Evolutionary conservation across 108 stramenopile genomes (phyloP), one percentile per base, ranked within the genome.

Genomic region (Aurantiochytrium sp.): DNA sequence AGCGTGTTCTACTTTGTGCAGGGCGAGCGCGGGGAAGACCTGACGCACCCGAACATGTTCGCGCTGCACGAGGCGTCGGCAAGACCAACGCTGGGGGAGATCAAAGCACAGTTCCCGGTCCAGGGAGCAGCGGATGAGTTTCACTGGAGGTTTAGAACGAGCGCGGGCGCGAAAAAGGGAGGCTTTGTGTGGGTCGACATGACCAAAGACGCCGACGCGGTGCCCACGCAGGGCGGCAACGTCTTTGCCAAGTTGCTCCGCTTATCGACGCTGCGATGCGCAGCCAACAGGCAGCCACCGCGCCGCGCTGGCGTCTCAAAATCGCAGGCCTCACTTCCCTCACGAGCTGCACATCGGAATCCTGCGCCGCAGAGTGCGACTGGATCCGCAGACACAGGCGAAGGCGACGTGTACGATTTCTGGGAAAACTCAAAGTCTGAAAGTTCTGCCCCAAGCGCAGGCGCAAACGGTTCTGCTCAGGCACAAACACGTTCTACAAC

Each of bases 1-100:
- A 69, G 64, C 64, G 76, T 83, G 18, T 83, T 83, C 51, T 83
- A 83, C 76, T 83, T 83, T 23, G 49, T 83, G 76, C 76, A 83
- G 51, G 76, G 76, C 18, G 76, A 83, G 76, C 45, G 76, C 49
- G 76, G 76, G 23, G 76, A 83, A 45, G 76, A 83, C 51, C 12
- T 83, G 76, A 28, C 76, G 76, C 76, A 83, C 76, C 76, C 76
- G 45, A 83, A 83, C 51, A 53, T 83, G 76, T 53, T 83, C 25
- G 45, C 3, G 76, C 49, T 53, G 49, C 51, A 2, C n/a, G 45
- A 25, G n/a, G 45, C 45, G n/a, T 45, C n/a, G 4, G n/a, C 28
- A 18, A 47, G 16, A 23, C 76, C 76, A 6, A 83, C 76, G 45
- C 28, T 83, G 10, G 76, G 19, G n/a, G 76, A 83, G n/a, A 45